Base-by-base conservation (phyloP, 2,329 filamentous ascomycete genomes). In the Sporothrix schenckii region DNA sequence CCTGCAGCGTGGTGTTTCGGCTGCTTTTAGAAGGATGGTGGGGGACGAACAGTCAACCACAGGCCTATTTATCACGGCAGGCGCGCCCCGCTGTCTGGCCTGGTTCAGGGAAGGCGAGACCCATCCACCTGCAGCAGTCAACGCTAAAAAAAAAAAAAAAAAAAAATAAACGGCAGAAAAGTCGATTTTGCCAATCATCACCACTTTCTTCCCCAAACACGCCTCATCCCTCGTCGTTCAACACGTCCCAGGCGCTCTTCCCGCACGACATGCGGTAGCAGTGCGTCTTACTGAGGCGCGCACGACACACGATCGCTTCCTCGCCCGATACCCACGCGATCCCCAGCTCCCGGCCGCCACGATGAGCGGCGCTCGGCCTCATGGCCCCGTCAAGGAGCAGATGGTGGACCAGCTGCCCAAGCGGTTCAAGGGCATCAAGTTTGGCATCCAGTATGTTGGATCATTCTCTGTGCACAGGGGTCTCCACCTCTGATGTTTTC, bases 341-440 rank as follows among this genome's bases (percentile, higher is more conserved):
- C 34, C 69, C 9, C 49, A 34, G 41, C 58, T 47, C 21, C 19
- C 39, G 11, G 41, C 66, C 56, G 63, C 58, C 70, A 53, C 21
- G 30, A 72, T 72, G 72, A 69, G 66, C 52, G 70, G 27, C 70
- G 68, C 72, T 24, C 63, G 72, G 72, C 61, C 72, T 44, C 63
- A 72, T 67, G 72, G 70, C 66, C 72, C 70, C 60, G 66, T 73
- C 61, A 69, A 97, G 85, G 89, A 93, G 83, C 93, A 97, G 86
- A 91, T 97, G 79, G 87, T 93, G 69, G 93, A 97, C 81, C 89
- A 90, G 78, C 86, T 92, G 70, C 94, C 94, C 47, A 97, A 97
- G 84, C 91, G 92, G 77, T 96, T 97, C 83, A 93, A 91, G 79
- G 91, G 93, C 78, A 87, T 98, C 79, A 94, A 97, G 78, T 98